Evolutionary conservation across 106 monocot genomes (phyloP), one percentile per base, ranked within the genome.

Genomic region (Agapanthus africanus): DNA sequence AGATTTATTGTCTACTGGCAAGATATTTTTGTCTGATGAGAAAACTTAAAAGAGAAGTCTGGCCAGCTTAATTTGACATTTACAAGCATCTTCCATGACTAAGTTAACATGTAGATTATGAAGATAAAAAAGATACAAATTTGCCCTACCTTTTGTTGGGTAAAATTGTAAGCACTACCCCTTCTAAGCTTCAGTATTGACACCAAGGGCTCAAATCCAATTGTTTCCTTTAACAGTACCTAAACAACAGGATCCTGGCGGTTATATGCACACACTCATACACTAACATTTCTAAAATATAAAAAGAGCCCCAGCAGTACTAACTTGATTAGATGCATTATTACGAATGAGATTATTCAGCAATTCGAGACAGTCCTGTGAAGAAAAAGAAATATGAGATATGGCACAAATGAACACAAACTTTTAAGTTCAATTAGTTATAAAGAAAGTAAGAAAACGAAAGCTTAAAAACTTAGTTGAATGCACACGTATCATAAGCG

Each of bases 131-230:
- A 52, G 18, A 0, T 15, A 28, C 11, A 63, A 7, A 67, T 51
- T 54, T 28, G 34, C 4, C 40, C 54, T 79, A 99, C 99, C 93
- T 99, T 99, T 70, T 99, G 99, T 69, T 99, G 99, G 22, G 99
- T 99, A 54, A 99, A 99, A 74, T 99, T 99, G 68, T 87, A 99
- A 71, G 92, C 99, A 77, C 83, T 90, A 40, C 93, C 93, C 75
- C 99, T 89, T 44, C 82, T 88, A 77, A 99, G 83, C 75, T 85
- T 93, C 37, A 99, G 57, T 71, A 93, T 87, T 21, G 90, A 87
- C 54, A 90, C 77, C 70, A 99, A 64, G 56, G 93, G 90, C 42
- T 90, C 92, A 81, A 87, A 87, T 75, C 99, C 99, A 59, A 90
- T 75, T 5, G 92, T 99, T 69, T 99, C 99, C 76, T 60, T 90